phyloP scores from a whole-genome alignment of 306 rosid species.

The Lablab purpureus region DNA sequence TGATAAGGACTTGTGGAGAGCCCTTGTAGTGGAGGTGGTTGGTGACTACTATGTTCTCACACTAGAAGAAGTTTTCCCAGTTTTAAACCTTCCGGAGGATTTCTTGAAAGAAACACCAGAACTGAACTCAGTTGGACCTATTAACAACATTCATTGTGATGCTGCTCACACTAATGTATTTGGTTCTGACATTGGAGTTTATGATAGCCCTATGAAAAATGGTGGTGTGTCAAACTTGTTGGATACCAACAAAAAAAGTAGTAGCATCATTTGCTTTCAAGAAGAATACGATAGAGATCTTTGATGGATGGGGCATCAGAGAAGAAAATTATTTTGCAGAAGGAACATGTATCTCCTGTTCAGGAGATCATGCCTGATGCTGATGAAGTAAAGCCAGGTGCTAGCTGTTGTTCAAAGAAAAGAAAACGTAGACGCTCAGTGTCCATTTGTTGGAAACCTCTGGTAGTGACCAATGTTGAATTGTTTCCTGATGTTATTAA shows the following conservation, averaged over 20 bases:
- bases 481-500: slow-evolving; percentile 57
- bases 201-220: slow-evolving; percentile 25
- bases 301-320: slow-evolving; percentile 33
- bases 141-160: slow-evolving; percentile 39
- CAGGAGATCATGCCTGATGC: slow-evolving; percentile 22
- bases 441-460: slow-evolving; percentile 48
- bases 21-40: slow-evolving; percentile 59
- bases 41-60: slow-evolving; percentile 57
- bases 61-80: slow-evolving; percentile 46
- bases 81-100: slow-evolving; percentile 46
- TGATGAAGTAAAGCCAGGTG: neutral
- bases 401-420: neutral
- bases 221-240: slow-evolving; percentile 11
- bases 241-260: slow-evolving; percentile 37
- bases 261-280: neutral
- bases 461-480: slow-evolving; percentile 47
- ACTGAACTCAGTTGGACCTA: slow-evolving; percentile 43
- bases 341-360: slow-evolving; percentile 31
- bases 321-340: slow-evolving; percentile 38
- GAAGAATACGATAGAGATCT: slow-evolving; percentile 37
- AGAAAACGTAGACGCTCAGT: slow-evolving; percentile 8
- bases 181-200: slow-evolving; percentile 35
- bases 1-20: slow-evolving; percentile 71
- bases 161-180: neutral
- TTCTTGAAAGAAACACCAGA: slow-evolving; percentile 41